phyloP scores from a whole-genome alignment of 192 early-diverging fungal genomes.

The Coemansia sp. region DNA sequence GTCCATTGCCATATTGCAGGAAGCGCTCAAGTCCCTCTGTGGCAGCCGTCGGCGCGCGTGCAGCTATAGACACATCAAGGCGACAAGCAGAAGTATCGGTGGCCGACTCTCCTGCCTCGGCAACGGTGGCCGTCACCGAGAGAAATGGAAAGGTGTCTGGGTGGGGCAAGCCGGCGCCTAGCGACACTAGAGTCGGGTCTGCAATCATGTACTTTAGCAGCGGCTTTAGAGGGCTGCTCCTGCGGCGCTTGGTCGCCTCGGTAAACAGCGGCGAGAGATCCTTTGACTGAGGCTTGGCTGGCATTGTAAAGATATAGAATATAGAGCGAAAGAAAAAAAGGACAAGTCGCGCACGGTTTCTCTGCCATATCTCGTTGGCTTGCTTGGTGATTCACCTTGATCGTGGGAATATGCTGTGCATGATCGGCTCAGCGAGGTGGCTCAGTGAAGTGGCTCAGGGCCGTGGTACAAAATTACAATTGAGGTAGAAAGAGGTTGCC shows the following conservation, averaged over 20 bases:
- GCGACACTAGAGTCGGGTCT: slow-evolving; percentile 59
- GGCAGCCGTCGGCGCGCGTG: slow-evolving; percentile 1
- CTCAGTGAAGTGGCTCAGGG: no score
- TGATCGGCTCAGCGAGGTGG: no score
- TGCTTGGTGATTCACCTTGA: neutral
- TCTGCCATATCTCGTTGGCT: neutral
- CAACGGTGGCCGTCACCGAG: slow-evolving; percentile 53
- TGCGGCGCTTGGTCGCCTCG: slow-evolving; percentile 29
- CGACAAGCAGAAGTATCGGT: slow-evolving; percentile 52
- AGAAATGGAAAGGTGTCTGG: slow-evolving; percentile 63
- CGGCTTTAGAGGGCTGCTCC: slow-evolving; percentile 49
- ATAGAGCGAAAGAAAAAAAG: neutral
- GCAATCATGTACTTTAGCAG: slow-evolving; percentile 41
- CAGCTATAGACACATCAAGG: slow-evolving; percentile 7
- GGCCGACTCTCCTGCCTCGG: slow-evolving; percentile 58
- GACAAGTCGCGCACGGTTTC: neutral
- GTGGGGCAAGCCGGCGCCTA: slow-evolving; percentile 72
- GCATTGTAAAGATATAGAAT: slow-evolving; percentile 7
- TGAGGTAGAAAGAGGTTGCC: no score
- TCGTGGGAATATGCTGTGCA: no score
- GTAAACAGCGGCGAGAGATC: slow-evolving; percentile 44
- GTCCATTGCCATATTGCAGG: slow-evolving; percentile 64
- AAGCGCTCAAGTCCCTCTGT: slow-evolving; percentile 49
- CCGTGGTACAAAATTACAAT: no score
- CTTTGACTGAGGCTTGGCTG: slow-evolving; percentile 24